Conservation (phyloP, 2,329 filamentous ascomycete species). For the Tolypocladium tropicale region DNA sequence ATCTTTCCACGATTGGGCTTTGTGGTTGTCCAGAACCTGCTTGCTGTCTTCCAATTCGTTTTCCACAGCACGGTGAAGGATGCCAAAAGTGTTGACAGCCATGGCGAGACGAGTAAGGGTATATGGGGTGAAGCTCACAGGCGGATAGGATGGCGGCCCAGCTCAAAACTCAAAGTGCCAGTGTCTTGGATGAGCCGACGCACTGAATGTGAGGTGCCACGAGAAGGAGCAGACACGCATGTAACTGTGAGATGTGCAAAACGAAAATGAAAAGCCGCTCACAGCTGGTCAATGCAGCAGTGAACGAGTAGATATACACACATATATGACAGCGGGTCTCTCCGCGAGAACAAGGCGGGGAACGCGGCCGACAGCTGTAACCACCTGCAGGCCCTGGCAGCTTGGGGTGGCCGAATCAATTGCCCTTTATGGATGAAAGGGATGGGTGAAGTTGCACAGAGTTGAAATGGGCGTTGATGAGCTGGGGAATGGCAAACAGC, state of each 20-base stretch:
- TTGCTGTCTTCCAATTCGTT: conserved; percentile 16
- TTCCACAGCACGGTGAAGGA: conserved; percentile 14
- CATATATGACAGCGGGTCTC: not conserved
- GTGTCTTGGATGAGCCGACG: not conserved
- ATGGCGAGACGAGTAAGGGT: conserved; percentile 7
- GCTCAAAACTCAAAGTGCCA: not conserved
- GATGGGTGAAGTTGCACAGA: not conserved
- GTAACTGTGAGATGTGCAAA: not conserved
- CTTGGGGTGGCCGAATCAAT: not conserved
- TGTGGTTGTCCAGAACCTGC: conserved; percentile 14
- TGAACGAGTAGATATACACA: not conserved
- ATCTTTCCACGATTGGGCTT: conserved; percentile 23
- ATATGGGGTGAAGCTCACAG: not conserved
- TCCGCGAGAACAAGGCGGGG: not conserved
- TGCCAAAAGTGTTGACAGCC: conserved; percentile 16
- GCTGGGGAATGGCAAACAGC: not conserved
- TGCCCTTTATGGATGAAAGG: not conserved
- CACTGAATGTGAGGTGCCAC: not conserved
- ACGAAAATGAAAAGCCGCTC: not conserved
- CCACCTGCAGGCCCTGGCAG: not conserved
- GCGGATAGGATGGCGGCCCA: no score
- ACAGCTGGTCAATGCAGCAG: no score
- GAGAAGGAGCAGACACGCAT: not conserved
- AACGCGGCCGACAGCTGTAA: not conserved
- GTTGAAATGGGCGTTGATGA: not conserved